These are phyloP conservation scores for Teunomyces gatunensis DNA, from an alignment of 805 yeast species.

Conservation along the genomic window DNA sequence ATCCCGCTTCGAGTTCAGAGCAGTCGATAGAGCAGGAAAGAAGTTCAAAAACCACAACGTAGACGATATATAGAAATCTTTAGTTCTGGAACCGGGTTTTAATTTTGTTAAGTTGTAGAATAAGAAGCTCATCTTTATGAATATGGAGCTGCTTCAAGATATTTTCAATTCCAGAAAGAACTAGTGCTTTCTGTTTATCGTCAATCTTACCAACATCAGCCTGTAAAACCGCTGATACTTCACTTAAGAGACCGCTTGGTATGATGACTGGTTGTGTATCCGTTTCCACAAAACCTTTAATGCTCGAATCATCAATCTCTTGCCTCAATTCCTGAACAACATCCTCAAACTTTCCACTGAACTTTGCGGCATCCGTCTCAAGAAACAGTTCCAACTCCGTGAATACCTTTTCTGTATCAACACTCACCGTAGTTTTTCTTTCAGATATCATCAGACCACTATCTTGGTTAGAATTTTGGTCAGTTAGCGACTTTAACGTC, in stretches of 20 bases:
- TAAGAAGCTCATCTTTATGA: conserved; percentile 20
- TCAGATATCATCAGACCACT: conserved; percentile 1
- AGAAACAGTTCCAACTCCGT: conserved; percentile 24
- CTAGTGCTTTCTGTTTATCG: conserved; percentile 2
- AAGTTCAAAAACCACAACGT: conserved; percentile 82
- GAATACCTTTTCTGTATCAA: conserved; percentile 19
- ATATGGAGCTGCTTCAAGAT: conserved; percentile 12
- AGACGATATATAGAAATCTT: conserved; percentile 41
- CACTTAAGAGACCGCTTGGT: conserved; percentile 7
- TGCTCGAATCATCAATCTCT: conserved; percentile 11
- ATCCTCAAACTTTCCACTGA: conserved; percentile 19
- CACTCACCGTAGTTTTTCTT: conserved; percentile 10
- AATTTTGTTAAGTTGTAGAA: conserved; percentile 17
- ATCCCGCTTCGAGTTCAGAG: conserved; percentile 69
- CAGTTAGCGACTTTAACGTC: conserved; percentile 33
- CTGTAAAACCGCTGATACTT: conserved; percentile 2
- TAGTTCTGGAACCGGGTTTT: not conserved
- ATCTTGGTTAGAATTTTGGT: conserved; percentile 1
- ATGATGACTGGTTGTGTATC: conserved; percentile 4
- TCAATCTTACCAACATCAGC: not conserved
- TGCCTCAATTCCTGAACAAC: conserved; percentile 3
- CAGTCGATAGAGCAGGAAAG: conserved; percentile 77
- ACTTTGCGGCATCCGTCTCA: conserved; percentile 15
- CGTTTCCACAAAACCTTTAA: conserved; percentile 10
- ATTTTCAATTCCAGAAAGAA: conserved; percentile 9